A percentile compares a stretch with the other conserved stretches of the same genome.
Conservation (phyloP, 106 monocot species). For the Ottelia alismoides region DNA sequence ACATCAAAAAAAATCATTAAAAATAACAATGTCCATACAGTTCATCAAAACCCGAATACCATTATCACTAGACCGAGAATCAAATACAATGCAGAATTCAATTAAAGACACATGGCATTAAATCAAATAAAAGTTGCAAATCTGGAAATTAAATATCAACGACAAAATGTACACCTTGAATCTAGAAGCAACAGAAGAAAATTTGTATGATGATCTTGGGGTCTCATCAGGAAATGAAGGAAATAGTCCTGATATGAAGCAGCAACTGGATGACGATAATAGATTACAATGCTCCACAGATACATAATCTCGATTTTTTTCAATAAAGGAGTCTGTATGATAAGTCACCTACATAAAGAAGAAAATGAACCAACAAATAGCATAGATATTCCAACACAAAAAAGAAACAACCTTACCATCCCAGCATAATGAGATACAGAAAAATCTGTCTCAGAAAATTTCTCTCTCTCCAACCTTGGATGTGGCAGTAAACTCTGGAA, state of each 20-base stretch:
- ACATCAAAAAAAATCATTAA: too few species aligned
- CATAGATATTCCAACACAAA: too few species aligned
- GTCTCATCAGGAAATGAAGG: slow-evolving; percentile 43
- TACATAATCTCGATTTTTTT: slow-evolving; percentile 87
- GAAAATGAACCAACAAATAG: too few species aligned
- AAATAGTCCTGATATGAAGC: slow-evolving; percentile 72
- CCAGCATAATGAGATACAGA: slow-evolving; percentile 83
- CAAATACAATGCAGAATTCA: too few species aligned
- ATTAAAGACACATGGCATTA: too few species aligned
- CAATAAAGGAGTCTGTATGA: slow-evolving; percentile 63
- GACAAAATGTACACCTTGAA: too few species aligned
- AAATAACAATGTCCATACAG: too few species aligned
- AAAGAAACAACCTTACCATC: slow-evolving; percentile 39
- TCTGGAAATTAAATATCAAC: too few species aligned
- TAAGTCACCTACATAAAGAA: slow-evolving; percentile 50
- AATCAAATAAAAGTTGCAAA: too few species aligned
- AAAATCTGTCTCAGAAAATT: slow-evolving; percentile 82
- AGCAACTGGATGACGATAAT: slow-evolving; percentile 61
- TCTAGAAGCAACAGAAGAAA: slow-evolving; percentile 85
- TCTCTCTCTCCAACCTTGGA: slow-evolving; percentile 62
- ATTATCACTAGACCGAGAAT: too few species aligned
- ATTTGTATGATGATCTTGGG: slow-evolving; percentile 89
- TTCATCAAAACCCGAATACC: too few species aligned
- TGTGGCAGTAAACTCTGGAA: slow-evolving; percentile 57
- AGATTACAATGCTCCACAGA: slow-evolving; percentile 58